A percentile compares a stretch with the other conserved stretches of the same genome.
These are phyloP conservation scores for Chytriomyces hyalinus DNA, from an alignment of 192 early-diverging fungal genomes.

Conservation along the genomic window DNA sequence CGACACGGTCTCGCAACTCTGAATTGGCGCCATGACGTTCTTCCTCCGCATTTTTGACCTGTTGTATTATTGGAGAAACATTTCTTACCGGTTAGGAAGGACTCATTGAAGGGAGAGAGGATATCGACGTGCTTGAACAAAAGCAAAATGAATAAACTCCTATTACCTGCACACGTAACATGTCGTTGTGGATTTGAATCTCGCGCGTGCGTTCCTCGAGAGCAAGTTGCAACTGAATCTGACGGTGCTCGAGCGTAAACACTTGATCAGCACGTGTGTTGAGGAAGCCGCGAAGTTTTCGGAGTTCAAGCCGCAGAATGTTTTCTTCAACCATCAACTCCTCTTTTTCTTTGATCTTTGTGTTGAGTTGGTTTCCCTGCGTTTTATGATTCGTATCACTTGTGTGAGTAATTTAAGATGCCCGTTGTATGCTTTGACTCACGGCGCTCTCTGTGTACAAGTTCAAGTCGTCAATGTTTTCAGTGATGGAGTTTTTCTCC, in stretches of 20 bases:
- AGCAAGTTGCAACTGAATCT: conserved; percentile 59
- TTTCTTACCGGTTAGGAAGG: too few relatives aligned
- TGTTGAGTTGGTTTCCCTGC: conserved; percentile 55
- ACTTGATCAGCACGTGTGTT: conserved; percentile 62
- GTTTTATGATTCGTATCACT: background rate
- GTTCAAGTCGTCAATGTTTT: conserved; percentile 62
- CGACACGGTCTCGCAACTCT: conserved; percentile 64
- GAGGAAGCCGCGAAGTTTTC: conserved; percentile 59
- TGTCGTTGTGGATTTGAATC: conserved; percentile 62
- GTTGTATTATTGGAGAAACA: too few relatives aligned
- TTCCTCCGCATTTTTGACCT: conserved; percentile 59
- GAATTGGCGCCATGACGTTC: conserved; percentile 58
- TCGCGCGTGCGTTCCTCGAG: conserved; percentile 67
- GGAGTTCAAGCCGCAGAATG: conserved; percentile 62
- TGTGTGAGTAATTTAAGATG: background rate
- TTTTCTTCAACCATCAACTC: conserved; percentile 68
- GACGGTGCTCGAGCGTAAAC: conserved; percentile 57
- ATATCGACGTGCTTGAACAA: too few relatives aligned
- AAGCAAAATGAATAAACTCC: too few relatives aligned
- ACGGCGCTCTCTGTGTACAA: conserved; percentile 65
- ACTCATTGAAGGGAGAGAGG: too few relatives aligned
- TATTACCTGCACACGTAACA: conserved; percentile 53
- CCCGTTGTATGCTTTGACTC: background rate
- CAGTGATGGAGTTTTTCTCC: conserved; percentile 46
- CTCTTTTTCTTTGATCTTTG: conserved; percentile 62